These are phyloP conservation scores for Aspergillus sparsus DNA, from an alignment of 495 filamentous ascomycete species.

Conservation along the genomic window DNA sequence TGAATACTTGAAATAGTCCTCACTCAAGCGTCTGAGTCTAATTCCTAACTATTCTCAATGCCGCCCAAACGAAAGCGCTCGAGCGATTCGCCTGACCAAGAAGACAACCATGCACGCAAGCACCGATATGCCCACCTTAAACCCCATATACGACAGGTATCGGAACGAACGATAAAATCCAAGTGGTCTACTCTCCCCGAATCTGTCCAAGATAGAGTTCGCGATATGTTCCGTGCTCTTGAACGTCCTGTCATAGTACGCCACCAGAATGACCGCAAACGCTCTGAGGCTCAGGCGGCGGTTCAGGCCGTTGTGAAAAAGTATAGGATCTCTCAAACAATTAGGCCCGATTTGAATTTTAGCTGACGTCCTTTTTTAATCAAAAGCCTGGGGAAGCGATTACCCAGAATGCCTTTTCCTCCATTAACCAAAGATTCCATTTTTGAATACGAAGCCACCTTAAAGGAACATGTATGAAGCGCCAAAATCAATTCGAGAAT, in stretches of 20 bases:
- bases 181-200: slow-evolving; percentile 61
- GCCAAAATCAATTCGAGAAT: not conserved
- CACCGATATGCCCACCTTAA: slow-evolving; percentile 50
- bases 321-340: slow-evolving; percentile 26
- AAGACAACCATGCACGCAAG: slow-evolving; percentile 24
- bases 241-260: slow-evolving; percentile 58
- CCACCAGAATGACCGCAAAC: slow-evolving; percentile 55
- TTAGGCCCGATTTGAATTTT: no score
- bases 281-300: slow-evolving; percentile 56
- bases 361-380: slow-evolving; percentile 1
- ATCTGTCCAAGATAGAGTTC: slow-evolving; percentile 52
- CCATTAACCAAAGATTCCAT: slow-evolving; percentile 54
- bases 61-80: slow-evolving; percentile 43
- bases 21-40: not conserved
- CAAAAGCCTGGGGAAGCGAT: slow-evolving; percentile 45
- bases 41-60: slow-evolving; percentile 23
- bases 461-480: slow-evolving; percentile 55
- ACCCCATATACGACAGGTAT: slow-evolving; percentile 52
- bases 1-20: not conserved
- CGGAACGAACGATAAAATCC: slow-evolving; percentile 56
- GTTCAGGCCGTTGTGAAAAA: slow-evolving; percentile 51
- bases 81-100: slow-evolving; percentile 25
- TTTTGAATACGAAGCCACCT: slow-evolving; percentile 62
- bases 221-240: slow-evolving; percentile 52
- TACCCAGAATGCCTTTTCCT: slow-evolving; percentile 63